Conservation (phyloP, 2,329 filamentous ascomycete species). For the Sporothrix pallida region DNA sequence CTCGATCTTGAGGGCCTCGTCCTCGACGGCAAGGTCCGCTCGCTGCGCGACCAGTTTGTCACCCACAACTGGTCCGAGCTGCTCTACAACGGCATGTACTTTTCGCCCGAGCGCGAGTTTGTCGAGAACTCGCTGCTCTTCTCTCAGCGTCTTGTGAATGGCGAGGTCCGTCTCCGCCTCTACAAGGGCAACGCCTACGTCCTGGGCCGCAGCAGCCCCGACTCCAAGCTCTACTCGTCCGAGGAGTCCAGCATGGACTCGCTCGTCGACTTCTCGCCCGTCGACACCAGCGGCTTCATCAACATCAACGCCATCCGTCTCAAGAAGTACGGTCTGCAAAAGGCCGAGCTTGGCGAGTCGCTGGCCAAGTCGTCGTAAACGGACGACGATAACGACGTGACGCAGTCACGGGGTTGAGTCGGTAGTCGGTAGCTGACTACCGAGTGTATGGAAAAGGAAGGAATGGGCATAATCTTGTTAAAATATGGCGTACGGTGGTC, state of each 20-base stretch:
- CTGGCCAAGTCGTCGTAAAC: constrained; percentile 34
- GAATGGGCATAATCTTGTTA: constrained; percentile 5
- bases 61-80: constrained; percentile 57
- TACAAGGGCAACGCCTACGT: constrained; percentile 55
- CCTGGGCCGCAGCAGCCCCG: constrained; percentile 53
- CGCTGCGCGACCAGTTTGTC: constrained; percentile 64
- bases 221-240: constrained; percentile 58
- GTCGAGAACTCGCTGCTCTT: constrained; percentile 67
- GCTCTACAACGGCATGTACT: constrained; percentile 55
- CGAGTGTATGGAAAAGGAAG: neutral
- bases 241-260: constrained; percentile 58
- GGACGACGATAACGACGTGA: neutral
- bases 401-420: neutral
- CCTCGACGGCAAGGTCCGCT: constrained; percentile 63
- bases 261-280: constrained; percentile 51
- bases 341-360: constrained; percentile 48
- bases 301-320: constrained; percentile 71
- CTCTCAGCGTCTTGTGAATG: constrained; percentile 60
- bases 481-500: constrained; percentile 26
- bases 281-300: constrained; percentile 62
- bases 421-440: neutral
- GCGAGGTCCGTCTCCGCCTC: constrained; percentile 47
- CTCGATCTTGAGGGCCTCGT: constrained; percentile 56
- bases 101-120: constrained; percentile 61
- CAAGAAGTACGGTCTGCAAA: constrained; percentile 58